Conservation (phyloP, 1,139 yeast species). For the Candida sojae region DNA sequence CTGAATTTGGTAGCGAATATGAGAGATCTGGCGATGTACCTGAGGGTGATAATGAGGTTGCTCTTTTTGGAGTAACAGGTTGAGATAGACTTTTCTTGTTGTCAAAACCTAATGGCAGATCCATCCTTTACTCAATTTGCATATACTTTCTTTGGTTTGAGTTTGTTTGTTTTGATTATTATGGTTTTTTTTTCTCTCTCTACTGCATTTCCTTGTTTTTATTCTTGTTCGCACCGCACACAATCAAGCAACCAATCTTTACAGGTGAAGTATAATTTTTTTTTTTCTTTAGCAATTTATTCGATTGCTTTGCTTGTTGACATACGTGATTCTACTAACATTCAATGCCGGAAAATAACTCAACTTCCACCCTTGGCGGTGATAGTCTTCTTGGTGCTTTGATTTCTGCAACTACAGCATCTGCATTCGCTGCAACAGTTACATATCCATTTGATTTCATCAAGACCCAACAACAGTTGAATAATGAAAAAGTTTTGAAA, state of each 20-base stretch:
- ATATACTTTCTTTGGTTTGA: neutral
- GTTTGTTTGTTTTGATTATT: neutral
- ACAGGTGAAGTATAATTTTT: neutral
- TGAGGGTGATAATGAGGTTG: neutral
- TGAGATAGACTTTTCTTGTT: slow-evolving; percentile 7
- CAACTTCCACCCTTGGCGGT: slow-evolving; percentile 13
- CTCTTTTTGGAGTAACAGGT: slow-evolving; percentile 10
- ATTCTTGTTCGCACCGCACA: no score
- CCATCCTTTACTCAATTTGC: neutral
- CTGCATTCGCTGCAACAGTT: slow-evolving; percentile 65
- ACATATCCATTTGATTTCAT: slow-evolving; percentile 86
- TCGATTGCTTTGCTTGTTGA: neutral
- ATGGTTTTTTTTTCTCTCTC: neutral
- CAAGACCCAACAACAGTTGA: slow-evolving; percentile 72
- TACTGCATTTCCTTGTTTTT: no score
- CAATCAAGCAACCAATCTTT: no score
- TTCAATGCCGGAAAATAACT: slow-evolving; percentile 5
- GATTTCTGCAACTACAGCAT: slow-evolving; percentile 75
- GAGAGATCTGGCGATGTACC: neutral
- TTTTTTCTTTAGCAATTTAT: neutral
- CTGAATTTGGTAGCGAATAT: slow-evolving; percentile 7
- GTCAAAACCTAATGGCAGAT: neutral
- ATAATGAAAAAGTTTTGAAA: slow-evolving; percentile 36
- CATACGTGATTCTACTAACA: neutral
- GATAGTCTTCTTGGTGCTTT: slow-evolving; percentile 59